Evolutionary conservation across 345 rosid species (phyloP), one percentile per base, ranked within the genome.

Genomic region (Salix brachista): DNA sequence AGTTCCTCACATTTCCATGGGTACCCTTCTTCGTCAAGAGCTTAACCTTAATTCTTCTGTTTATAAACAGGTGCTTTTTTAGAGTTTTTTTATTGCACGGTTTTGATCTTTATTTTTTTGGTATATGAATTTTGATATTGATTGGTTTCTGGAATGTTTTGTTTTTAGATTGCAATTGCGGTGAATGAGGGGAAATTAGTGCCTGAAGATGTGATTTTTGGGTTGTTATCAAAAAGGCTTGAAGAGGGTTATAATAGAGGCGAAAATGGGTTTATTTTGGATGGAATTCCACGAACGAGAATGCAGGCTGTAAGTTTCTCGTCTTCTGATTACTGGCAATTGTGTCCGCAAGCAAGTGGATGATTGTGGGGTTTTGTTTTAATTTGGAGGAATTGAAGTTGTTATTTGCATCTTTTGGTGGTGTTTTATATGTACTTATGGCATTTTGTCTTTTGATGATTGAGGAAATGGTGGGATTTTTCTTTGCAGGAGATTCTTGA

Each of bases 1-100:
- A 73, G 90, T 96, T 80, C 97, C 99, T 74, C 96, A 90, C 84
- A 93, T 96, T 83, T 96, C 98, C 77, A 92, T 91, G 97, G 97
- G 90, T 34, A 79, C 94, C 26, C 94, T 96, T 74, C 86, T 93
- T 46, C 88, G 94, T 8, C 97, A 93, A 76, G 92, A 96, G 89
- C 92, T 96, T 14, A 80, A 78, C 82, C 97, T 94, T 82, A 82
- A 71, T 48, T 96, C 97, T 73, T 78, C 91, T 75, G 88, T 96
- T 64, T 87, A 92, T 79, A 86, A 86, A 75, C 87, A 91, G 96
- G 99, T 94, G 8, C 0, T 62, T 25, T 26, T 36, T 62, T 37
- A 1, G 12, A 34, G 44, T 42, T 26, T 37, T 25, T 7, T 50
- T 41, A 48, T 23, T 21, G 30, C 46, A 1, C 10, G 6, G 28